phyloP scores from a whole-genome alignment of 2,329 filamentous ascomycete genomes.

The Diaporthe sp. region DNA sequence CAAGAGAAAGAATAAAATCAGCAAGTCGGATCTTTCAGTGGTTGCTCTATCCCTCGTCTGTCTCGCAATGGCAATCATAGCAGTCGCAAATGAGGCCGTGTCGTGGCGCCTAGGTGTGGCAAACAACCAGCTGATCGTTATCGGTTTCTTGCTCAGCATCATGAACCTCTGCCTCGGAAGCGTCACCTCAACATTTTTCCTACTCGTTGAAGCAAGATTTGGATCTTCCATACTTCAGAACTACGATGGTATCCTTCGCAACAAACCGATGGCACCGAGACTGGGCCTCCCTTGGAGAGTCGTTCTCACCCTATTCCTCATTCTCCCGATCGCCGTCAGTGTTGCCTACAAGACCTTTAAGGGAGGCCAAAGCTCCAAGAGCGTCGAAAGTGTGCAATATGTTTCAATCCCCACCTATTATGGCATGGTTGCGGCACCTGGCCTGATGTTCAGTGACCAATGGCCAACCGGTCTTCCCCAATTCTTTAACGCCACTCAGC shows the following conservation, averaged over 20 bases:
- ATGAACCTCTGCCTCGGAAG: not conserved
- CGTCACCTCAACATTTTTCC: not conserved
- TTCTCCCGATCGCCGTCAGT: not conserved
- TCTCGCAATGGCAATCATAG: not conserved
- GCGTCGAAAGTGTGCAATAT: accelerated
- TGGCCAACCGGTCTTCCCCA: too few species aligned
- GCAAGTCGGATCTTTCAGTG: not conserved
- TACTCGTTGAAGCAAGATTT: not conserved
- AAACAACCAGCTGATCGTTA: not conserved
- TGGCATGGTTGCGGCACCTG: not conserved
- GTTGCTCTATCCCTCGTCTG: not conserved
- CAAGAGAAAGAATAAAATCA: not conserved
- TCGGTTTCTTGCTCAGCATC: not conserved
- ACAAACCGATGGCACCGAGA: not conserved
- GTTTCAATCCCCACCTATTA: not conserved
- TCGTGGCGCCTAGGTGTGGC: not conserved
- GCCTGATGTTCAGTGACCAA: too few species aligned
- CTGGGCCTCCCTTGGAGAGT: not conserved
- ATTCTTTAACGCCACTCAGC: not conserved
- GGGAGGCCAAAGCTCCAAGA: not conserved
- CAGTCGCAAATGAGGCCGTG: not conserved
- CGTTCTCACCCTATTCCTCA: not conserved
- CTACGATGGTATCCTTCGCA: not conserved
- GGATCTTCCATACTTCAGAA: not conserved
- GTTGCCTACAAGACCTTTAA: not conserved